phyloP scores from a whole-genome alignment of 1,139 yeast species.

The Trichomonascaceae sp. region DNA sequence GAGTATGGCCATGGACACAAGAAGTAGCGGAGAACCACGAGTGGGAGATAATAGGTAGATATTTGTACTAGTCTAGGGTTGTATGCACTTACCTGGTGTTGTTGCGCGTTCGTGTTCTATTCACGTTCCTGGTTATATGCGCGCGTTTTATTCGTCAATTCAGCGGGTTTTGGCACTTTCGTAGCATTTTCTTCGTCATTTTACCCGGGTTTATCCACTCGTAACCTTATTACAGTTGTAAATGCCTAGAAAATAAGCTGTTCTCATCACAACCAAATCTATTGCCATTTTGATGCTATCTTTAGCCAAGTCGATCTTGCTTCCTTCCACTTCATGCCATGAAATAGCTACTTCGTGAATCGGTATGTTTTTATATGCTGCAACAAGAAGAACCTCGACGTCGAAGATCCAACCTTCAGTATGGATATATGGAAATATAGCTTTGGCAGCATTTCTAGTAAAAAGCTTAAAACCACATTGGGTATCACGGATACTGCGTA shows the following conservation, averaged over 20 bases:
- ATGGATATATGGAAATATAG: conserved; percentile 85
- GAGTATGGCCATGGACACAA: not conserved
- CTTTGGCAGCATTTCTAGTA: conserved; percentile 56
- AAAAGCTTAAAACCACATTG: conserved; percentile 97
- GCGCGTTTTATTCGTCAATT: no score
- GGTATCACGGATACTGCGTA: conserved; percentile 79
- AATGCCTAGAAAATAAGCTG: conserved; percentile 81
- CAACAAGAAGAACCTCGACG: conserved; percentile 82
- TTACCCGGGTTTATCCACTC: not conserved
- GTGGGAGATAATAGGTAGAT: not conserved
- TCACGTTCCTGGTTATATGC: no score
- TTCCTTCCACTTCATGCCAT: conserved; percentile 97
- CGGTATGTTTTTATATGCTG: conserved; percentile 59
- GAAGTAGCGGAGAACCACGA: not conserved
- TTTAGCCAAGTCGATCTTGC: conserved; percentile 84
- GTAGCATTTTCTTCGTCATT: no score
- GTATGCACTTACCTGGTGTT: no score
- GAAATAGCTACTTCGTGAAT: conserved; percentile 77
- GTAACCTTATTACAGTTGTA: conserved; percentile 43
- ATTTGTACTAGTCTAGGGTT: not conserved
- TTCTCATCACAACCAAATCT: conserved; percentile 82
- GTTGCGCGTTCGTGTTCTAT: no score
- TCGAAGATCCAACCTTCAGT: conserved; percentile 98
- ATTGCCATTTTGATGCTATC: conserved; percentile 95
- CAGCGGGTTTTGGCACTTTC: no score